These are phyloP conservation scores for Pleurostoma richardsiae DNA, from an alignment of 2,329 filamentous ascomycete species.

Conservation along the genomic window DNA sequence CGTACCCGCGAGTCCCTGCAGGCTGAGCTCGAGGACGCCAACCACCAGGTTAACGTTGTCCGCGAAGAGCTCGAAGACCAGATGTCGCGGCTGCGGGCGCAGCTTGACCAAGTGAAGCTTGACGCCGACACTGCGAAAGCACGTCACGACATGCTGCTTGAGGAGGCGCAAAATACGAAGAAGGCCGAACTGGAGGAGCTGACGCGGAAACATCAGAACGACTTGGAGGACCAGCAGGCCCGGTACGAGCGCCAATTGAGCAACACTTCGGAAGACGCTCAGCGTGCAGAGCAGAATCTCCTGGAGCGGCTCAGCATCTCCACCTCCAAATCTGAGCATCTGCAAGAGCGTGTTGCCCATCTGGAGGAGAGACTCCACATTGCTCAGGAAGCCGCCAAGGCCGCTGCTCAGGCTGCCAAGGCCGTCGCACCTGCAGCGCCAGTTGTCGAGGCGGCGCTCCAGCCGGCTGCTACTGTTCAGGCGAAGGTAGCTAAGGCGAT, in stretches of 20 bases:
- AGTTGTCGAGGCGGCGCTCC: constrained; percentile 26
- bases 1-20: constrained; percentile 75
- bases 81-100: constrained; percentile 63
- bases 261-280: constrained; percentile 74
- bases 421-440: constrained; percentile 29
- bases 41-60: constrained; percentile 78
- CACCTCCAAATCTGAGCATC: constrained; percentile 76
- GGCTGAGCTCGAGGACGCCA: constrained; percentile 75
- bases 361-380: constrained; percentile 90
- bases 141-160: constrained; percentile 76
- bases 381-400: constrained; percentile 78
- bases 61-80: constrained; percentile 80
- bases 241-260: constrained; percentile 70
- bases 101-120: constrained; percentile 72
- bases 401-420: constrained; percentile 73
- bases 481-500: constrained; percentile 32
- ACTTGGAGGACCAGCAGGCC: constrained; percentile 68
- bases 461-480: constrained; percentile 22
- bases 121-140: constrained; percentile 78
- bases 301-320: constrained; percentile 77
- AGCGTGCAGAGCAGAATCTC: constrained; percentile 73
- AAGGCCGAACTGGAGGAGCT: constrained; percentile 47
- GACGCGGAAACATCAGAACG: constrained; percentile 57
- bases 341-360: constrained; percentile 78
- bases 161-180: constrained; percentile 71